A percentile compares a stretch with the other conserved stretches of the same genome.
Evolutionary conservation across 2,329 filamentous ascomycete genomes (phyloP).

Genomic region (Neonectria punicea): DNA sequence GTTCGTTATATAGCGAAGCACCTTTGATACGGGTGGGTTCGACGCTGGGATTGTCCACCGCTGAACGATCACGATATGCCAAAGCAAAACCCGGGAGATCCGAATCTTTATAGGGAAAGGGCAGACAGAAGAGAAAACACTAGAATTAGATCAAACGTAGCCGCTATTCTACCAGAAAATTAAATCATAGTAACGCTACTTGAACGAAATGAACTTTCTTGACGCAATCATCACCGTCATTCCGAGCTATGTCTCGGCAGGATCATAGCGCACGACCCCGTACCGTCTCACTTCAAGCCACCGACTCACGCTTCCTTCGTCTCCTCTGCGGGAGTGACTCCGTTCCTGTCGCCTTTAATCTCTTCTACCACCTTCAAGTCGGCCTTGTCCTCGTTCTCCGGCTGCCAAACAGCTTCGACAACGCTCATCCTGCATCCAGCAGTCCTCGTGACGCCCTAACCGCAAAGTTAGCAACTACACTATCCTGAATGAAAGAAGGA

Average conservation of each 20-base stretch:
- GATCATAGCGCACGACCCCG: background rate
- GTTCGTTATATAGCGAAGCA: background rate
- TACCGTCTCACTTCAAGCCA: background rate
- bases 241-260: background rate
- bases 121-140: background rate
- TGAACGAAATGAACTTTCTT: background rate
- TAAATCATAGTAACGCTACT: background rate
- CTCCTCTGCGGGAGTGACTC: constrained; percentile 2
- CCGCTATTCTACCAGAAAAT: background rate
- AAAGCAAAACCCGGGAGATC: background rate
- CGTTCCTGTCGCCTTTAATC: background rate
- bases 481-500: background rate
- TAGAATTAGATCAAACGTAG: background rate
- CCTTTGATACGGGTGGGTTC: background rate
- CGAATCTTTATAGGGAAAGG: background rate
- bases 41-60: background rate
- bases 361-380: constrained; percentile 8
- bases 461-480: constrained; percentile 19
- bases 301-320: background rate
- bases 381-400: constrained; percentile 27
- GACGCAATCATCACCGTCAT: background rate
- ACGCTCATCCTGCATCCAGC: constrained; percentile 59
- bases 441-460: constrained; percentile 53
- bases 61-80: background rate
- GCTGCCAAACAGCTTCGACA: constrained; percentile 60